Percentiles rank a stretch among this genome's conserved stretches.
phyloP scores from a whole-genome alignment of 73 alveolate genomes.

The Paramecium tetraurelia region DNA sequence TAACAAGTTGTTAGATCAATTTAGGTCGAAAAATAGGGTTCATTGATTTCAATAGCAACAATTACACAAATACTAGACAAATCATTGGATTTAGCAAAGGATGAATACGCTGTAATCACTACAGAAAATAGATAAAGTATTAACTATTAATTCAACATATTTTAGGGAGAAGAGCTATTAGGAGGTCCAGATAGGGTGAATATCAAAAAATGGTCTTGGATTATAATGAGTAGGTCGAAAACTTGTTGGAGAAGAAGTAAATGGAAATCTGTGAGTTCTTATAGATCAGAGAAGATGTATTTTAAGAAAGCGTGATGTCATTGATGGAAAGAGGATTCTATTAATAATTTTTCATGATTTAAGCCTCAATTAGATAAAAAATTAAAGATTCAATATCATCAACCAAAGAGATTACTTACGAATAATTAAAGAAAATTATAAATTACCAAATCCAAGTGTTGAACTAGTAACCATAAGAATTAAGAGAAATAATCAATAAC shows the following conservation, averaged over 20 bases:
- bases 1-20: neutral
- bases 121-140: neutral
- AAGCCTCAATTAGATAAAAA: conserved; percentile 33
- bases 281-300: neutral
- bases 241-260: neutral
- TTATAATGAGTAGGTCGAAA: neutral
- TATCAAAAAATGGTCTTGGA: neutral
- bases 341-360: conserved; percentile 11
- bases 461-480: neutral
- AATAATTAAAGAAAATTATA: neutral
- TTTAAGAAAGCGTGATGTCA: neutral
- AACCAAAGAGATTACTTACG: neutral
- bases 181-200: neutral
- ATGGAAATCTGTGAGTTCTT: neutral
- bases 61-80: neutral
- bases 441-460: neutral
- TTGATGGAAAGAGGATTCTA: conserved; percentile 18
- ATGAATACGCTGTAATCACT: neutral
- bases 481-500: neutral
- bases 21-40: neutral
- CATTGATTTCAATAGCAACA: neutral
- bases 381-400: neutral
- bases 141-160: neutral
- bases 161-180: neutral
- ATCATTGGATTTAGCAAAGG: neutral